These are phyloP conservation scores for Pseudognaphalium luteoalbum DNA, from an alignment of 129 eudicot genomes.

Conservation along the genomic window DNA sequence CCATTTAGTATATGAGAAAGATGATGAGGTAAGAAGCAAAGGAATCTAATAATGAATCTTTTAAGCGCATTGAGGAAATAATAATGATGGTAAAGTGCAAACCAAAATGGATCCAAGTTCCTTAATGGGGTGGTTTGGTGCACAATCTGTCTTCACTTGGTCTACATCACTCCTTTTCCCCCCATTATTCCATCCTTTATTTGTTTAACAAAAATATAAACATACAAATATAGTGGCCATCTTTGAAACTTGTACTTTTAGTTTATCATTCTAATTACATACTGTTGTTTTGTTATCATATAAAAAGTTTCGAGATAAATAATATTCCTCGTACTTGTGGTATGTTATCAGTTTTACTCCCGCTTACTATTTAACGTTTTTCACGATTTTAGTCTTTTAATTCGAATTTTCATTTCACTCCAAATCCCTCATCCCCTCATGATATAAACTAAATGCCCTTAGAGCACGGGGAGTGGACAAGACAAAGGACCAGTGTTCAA, in stretches of 20 bases:
- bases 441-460: too few relatives aligned
- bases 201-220: neutral
- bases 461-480: too few relatives aligned
- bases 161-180: slow-evolving; percentile 35
- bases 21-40: slow-evolving; percentile 27
- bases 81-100: slow-evolving; percentile 31
- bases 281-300: too few relatives aligned
- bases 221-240: too few relatives aligned
- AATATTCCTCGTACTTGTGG: too few relatives aligned
- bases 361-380: too few relatives aligned
- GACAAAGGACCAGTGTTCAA: too few relatives aligned
- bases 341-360: too few relatives aligned
- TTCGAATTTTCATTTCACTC: too few relatives aligned
- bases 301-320: too few relatives aligned
- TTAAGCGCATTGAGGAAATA: slow-evolving; percentile 31
- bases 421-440: too few relatives aligned
- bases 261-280: neutral
- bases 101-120: slow-evolving; percentile 41
- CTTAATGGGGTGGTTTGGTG: slow-evolving; percentile 35
- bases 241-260: neutral
- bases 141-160: slow-evolving; percentile 37
- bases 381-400: too few relatives aligned
- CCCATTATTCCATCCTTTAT: slow-evolving; percentile 12
- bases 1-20: neutral
- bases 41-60: slow-evolving; percentile 46